phyloP scores from a whole-genome alignment of 2,329 filamentous ascomycete species.

The Cytospora piceicola region DNA sequence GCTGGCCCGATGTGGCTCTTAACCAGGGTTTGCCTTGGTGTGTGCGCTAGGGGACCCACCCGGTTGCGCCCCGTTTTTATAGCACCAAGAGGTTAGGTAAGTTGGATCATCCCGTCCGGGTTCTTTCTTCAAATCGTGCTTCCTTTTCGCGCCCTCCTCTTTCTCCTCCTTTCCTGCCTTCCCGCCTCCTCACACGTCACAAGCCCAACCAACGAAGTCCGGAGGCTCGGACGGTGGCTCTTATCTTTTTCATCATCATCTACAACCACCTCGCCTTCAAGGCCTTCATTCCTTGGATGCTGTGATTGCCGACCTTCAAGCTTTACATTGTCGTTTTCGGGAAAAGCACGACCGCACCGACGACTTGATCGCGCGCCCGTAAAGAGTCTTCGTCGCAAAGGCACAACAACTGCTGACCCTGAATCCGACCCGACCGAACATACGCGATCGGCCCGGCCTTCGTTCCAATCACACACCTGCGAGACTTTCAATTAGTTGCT shows the following conservation, averaged over 20 bases:
- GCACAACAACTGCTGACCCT: slow-evolving; percentile 6
- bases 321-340: background rate
- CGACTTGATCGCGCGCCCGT: slow-evolving; percentile 10
- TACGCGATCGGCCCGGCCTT: slow-evolving; percentile 10
- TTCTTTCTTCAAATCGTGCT: slow-evolving; percentile 12
- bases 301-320: slow-evolving; percentile 9
- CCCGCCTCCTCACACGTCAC: slow-evolving; percentile 6
- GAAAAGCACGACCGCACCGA: background rate
- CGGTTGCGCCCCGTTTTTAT: slow-evolving; percentile 19
- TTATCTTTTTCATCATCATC: background rate
- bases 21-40: slow-evolving; percentile 21
- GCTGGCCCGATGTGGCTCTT: slow-evolving; percentile 24
- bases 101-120: slow-evolving; percentile 11
- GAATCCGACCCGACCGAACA: background rate
- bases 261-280: background rate
- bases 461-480: background rate
- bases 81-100: slow-evolving; percentile 25
- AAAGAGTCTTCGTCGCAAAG: slow-evolving; percentile 13
- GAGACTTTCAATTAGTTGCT: background rate
- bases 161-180: slow-evolving; percentile 8
- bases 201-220: background rate
- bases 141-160: slow-evolving; percentile 5
- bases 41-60: slow-evolving; percentile 13
- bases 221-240: background rate
- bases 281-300: background rate